Base-by-base conservation (phyloP, 2,329 filamentous ascomycete genomes). In the Fusarium marasasianum region DNA sequence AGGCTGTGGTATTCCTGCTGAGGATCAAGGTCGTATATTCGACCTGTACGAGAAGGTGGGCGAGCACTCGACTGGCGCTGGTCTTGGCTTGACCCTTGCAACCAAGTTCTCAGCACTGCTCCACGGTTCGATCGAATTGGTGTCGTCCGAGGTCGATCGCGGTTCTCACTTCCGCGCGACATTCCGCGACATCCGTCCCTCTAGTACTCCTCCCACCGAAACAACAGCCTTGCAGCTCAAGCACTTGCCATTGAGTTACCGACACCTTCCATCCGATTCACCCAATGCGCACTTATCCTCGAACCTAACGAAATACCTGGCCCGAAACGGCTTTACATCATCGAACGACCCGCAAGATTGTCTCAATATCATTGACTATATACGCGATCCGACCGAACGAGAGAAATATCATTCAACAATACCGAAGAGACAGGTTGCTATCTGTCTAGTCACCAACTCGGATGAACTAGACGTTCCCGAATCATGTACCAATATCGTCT, bases 81-180 rank as follows among this genome's bases (percentile, higher is more conserved):
- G 85, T 0, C 78, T 86, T 2, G 85, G 85, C 1, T 72, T 87
- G 20, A 85, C 84, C 0, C 76, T 87, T 1, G 81, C 85, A 8
- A 75, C 78, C 14, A 85, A 84, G 44, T 82, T 85, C 26, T 84
- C 85, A 1, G 76, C 78, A 3, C 76, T 84, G 0, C 78, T 87
- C 18, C 76, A 83, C 15, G 85, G 85, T 0, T 76, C 75, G 5
- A 71, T 86, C 1, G 76, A 69, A 1, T 63, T 87, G 54, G 76
- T 86, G 1, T 81, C 80, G 0, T 86, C 85, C 0, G 72, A 76
- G 15, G 35, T 79, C 7, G 78, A 77, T 5, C 65, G 69, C 17
- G 85, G 84, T 1, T 86, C 85, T 2, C 82, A 85, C 64, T 86
- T 86, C 63, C 72, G 76, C 50, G 77, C 74, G 4, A 76, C 66